Evolutionary conservation across 179 eudicot genomes (phyloP), one percentile per base, ranked within the genome.

Genomic region (Corrigiola litoralis): DNA sequence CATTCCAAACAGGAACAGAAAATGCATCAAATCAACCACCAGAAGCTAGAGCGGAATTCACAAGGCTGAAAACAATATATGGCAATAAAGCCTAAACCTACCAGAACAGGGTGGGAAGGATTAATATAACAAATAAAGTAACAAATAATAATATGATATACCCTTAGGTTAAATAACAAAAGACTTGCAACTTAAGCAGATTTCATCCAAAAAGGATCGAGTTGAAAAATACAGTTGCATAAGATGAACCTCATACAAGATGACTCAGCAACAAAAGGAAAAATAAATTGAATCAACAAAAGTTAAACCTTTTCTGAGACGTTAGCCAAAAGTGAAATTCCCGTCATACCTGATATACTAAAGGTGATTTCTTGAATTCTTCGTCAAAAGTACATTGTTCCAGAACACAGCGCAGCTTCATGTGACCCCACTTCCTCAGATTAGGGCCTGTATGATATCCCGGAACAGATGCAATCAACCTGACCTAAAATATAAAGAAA

Each of bases 381-480:
- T 83, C 68, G 61, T 85, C 90, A 52, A 94, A 94, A 65, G 74
- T 67, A 65, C 87, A 81, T 55, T 84, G 82, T 70, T 90, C 96
- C 31, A 94, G 84, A 70, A 90, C 70, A 72, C 88, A 78, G 8
- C 99, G 89, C 42, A 94, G 60, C 80, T 94, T 94, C 85, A 90
- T 88, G 70, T 94, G 99, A 58, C 99, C 99, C 97, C 99, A 94
- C 72, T 83, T 94, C 75, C 74, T 94, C 64, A 94, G 56, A 80
- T 75, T 80, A 24, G 94, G 21, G 36, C 99, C 99, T 16, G 74
- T 68, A 73, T 94, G 99, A 73, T 90, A 94, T 53, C 99, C 99
- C 69, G 99, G 99, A 58, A 94, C 97, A 41, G 99, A 94, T 12
- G 89, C 96, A 77, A 94, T 85, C 65, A 94, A 76, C 76, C 97